A percentile compares a stretch with the other conserved stretches of the same genome.
Conservation (phyloP, 768 basidiomycete species). For the Mycena rebaudengoi region DNA sequence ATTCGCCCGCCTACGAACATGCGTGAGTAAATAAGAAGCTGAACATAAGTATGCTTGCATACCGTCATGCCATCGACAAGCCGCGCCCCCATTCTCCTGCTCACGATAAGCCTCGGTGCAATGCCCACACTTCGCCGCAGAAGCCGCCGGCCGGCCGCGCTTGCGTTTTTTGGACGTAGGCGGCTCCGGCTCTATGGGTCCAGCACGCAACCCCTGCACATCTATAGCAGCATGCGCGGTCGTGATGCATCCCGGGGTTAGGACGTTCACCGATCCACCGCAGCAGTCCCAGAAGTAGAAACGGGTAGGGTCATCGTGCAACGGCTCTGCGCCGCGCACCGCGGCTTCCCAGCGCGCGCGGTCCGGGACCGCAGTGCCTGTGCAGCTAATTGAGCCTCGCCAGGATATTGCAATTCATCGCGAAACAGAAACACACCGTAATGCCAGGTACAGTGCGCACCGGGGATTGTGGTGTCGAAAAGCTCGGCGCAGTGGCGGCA, state of each 20-base stretch:
- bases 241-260: neutral
- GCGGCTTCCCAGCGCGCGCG: neutral
- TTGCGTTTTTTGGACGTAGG: too few species aligned
- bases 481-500: conserved; percentile 5
- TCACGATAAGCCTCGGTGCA: too few species aligned
- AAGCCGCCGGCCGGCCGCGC: too few species aligned
- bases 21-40: too few species aligned
- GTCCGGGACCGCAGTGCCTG: neutral
- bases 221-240: conserved; percentile 6
- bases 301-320: neutral
- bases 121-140: too few species aligned
- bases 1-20: too few species aligned
- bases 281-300: conserved; percentile 15
- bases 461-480: neutral
- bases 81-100: too few species aligned
- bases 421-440: neutral
- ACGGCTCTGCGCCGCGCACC: neutral
- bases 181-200: too few species aligned
- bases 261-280: neutral
- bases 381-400: neutral
- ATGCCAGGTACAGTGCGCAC: neutral
- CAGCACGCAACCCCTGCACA: too few species aligned
- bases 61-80: too few species aligned
- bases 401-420: neutral
- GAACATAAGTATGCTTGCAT: too few species aligned